Evolutionary conservation across 352 stramenopile genomes (phyloP).

Genomic region (Phytophthora hibernalis): DNA sequence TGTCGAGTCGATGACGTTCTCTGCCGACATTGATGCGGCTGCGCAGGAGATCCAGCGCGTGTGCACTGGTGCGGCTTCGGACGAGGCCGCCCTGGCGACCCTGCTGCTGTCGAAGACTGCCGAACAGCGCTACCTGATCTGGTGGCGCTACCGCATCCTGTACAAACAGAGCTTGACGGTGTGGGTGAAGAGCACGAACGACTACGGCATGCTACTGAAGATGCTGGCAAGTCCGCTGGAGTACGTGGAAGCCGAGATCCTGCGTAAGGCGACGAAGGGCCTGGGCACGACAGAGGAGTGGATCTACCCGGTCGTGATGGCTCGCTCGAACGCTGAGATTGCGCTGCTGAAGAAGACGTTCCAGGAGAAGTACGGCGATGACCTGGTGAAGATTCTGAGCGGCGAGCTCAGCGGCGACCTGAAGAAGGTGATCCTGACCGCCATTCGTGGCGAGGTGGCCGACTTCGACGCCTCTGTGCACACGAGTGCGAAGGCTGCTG

Average conservation of each 20-base stretch:
- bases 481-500: slow-evolving; percentile 57
- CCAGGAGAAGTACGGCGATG: slow-evolving; percentile 58
- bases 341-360: slow-evolving; percentile 80
- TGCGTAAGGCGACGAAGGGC: slow-evolving; percentile 67
- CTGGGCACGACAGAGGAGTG: slow-evolving; percentile 59
- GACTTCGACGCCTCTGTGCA: slow-evolving; percentile 61
- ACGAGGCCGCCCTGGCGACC: slow-evolving; percentile 24
- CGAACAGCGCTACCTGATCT: slow-evolving; percentile 26
- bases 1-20: slow-evolving; percentile 38
- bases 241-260: slow-evolving; percentile 62
- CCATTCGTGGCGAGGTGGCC: slow-evolving; percentile 41
- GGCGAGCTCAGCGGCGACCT: slow-evolving; percentile 64
- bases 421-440: slow-evolving; percentile 63
- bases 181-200: slow-evolving; percentile 31
- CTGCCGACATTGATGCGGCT: slow-evolving; percentile 44
- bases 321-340: slow-evolving; percentile 67
- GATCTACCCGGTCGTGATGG: slow-evolving; percentile 60
- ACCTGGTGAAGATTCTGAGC: slow-evolving; percentile 54
- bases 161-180: slow-evolving; percentile 57
- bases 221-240: slow-evolving; percentile 51
- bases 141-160: slow-evolving; percentile 32
- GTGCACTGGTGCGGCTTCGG: slow-evolving; percentile 25
- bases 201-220: slow-evolving; percentile 20
- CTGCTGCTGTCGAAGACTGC: slow-evolving; percentile 19
- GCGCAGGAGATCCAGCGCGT: slow-evolving; percentile 52